phyloP scores from a whole-genome alignment of 495 filamentous ascomycete genomes.

The Hypoxylon cercidicola region DNA sequence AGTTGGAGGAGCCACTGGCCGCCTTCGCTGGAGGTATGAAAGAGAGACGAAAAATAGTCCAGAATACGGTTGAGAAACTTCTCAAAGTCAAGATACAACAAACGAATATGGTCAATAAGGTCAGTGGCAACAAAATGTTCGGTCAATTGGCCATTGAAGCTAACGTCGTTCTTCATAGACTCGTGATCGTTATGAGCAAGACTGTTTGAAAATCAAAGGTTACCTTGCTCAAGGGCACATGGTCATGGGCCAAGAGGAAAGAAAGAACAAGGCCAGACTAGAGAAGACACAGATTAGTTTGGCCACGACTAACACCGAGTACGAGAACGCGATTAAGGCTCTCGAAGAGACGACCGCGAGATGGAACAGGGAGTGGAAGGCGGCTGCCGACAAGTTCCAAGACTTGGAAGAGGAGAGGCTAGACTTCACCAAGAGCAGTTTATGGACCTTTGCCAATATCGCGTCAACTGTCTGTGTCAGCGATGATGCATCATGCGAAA shows the following conservation, averaged over 20 bases:
- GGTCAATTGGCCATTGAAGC: conserved; percentile 16
- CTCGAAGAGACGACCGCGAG: conserved; percentile 95
- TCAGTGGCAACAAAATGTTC: conserved; percentile 44
- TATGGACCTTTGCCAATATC: conserved; percentile 98
- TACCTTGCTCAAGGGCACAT: conserved; percentile 99
- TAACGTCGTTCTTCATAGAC: conserved; percentile 64
- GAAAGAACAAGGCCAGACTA: conserved; percentile 98
- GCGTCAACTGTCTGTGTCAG: conserved; percentile 98
- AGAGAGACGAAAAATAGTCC: conserved; percentile 95
- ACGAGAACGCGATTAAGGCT: conserved; percentile 88
- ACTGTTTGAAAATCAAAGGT: conserved; percentile 97
- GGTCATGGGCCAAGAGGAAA: conserved; percentile 99
- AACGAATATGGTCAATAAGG: conserved; percentile 91
- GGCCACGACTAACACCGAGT: conserved; percentile 88
- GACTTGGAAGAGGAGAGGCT: conserved; percentile 97
- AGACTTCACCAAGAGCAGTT: conserved; percentile 95
- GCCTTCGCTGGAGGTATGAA: conserved; percentile 95
- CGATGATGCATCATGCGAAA: conserved; percentile 97
- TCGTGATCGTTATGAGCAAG: conserved; percentile 93
- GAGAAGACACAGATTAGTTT: conserved; percentile 98
- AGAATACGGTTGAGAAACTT: conserved; percentile 89
- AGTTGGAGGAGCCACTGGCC: conserved; percentile 93
- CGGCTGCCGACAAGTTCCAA: conserved; percentile 99
- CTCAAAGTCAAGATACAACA: conserved; percentile 93
- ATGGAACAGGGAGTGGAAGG: conserved; percentile 99